Evolutionary conservation across 2,329 filamentous ascomycete species (phyloP), one percentile per base, ranked within the genome.

Genomic region (Dryadomyces quercus-mongolicae): DNA sequence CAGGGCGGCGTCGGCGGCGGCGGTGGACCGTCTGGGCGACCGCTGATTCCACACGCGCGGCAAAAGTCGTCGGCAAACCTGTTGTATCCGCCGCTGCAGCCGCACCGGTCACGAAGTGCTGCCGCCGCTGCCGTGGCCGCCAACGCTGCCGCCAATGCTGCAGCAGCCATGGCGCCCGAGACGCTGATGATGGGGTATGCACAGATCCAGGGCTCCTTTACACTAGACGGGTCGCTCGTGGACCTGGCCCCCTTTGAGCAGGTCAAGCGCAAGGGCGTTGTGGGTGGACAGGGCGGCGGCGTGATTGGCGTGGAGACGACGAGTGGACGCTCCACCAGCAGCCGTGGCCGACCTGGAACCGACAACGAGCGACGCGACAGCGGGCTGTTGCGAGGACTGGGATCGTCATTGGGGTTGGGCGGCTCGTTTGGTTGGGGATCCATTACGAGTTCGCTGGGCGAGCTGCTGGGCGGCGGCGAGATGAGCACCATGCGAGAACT

Each of bases 151-250:
- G 18, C 43, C 71, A 47, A 55, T 1, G 49, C 54, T 3, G 47
- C 54, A 2, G 51, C 52, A 1, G 58, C 55, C 0, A 38, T 20
- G 12, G 66, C 74, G 43, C 82, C 88, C 0, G 91, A 97, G 66
- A 84, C 85, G 1, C 71, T 98, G 53, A 94, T 98, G 82, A 98
- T 98, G 93, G 93, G 91, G 0, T 98, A 95, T 68, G 92, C 88
- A 2, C 93, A 98, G 62, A 81, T 97, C 2, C 87, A 89, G 67
- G 93, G 93, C 4, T 91, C 88, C 0, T 98, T 98, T 62, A 89
- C 84, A 0, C 71, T 98, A 7, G 93, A 98, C 64, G 90, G 90
- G 0, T 95, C 93, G 1, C 72, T 98, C 21, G 83, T 98, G 56
- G 92, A 94, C 62, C 83, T 94, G 43, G 82, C 82, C 0, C 88